A percentile compares a stretch with the other conserved stretches of the same genome.
Evolutionary conservation across 1,284 basidiomycete species (phyloP).

Genomic region (Ceraceosorus guamensis): DNA sequence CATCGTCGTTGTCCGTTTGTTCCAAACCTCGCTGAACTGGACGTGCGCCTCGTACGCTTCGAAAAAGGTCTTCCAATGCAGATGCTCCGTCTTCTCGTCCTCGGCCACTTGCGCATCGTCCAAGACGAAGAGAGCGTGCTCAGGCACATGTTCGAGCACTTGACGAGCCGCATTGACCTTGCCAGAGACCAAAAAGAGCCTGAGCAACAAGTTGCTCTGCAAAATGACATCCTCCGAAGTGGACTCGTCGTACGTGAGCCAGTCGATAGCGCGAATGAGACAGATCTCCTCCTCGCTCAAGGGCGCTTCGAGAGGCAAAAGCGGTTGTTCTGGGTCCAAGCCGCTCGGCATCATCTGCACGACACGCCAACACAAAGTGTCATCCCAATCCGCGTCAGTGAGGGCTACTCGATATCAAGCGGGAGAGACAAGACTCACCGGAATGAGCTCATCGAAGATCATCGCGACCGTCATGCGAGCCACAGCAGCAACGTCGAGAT

Average conservation of each 20-base stretch:
- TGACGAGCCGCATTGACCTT: slow-evolving; percentile 38
- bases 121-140: slow-evolving; percentile 22
- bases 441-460: slow-evolving; percentile 56
- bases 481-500: slow-evolving; percentile 72
- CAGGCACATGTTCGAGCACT: slow-evolving; percentile 34
- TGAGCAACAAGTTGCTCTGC: slow-evolving; percentile 37
- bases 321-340: background rate
- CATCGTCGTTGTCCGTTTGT: slow-evolving; percentile 15
- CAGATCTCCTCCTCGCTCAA: slow-evolving; percentile 45
- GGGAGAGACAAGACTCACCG: slow-evolving; percentile 3
- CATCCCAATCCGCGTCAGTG: background rate
- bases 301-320: slow-evolving; percentile 7
- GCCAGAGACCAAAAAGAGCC: slow-evolving; percentile 35
- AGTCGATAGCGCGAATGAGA: slow-evolving; percentile 81
- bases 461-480: slow-evolving; percentile 73
- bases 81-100: slow-evolving; percentile 33
- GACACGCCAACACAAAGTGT: background rate
- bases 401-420: background rate
- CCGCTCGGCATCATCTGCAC: background rate
- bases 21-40: slow-evolving; percentile 32
- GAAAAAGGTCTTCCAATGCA: slow-evolving; percentile 43
- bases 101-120: slow-evolving; percentile 17
- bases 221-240: slow-evolving; percentile 42
- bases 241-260: slow-evolving; percentile 67
- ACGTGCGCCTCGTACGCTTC: slow-evolving; percentile 32